Evolutionary conservation across 495 filamentous ascomycete genomes (phyloP), one percentile per base, ranked within the genome.

Genomic region (Lichenothelia convexa): DNA sequence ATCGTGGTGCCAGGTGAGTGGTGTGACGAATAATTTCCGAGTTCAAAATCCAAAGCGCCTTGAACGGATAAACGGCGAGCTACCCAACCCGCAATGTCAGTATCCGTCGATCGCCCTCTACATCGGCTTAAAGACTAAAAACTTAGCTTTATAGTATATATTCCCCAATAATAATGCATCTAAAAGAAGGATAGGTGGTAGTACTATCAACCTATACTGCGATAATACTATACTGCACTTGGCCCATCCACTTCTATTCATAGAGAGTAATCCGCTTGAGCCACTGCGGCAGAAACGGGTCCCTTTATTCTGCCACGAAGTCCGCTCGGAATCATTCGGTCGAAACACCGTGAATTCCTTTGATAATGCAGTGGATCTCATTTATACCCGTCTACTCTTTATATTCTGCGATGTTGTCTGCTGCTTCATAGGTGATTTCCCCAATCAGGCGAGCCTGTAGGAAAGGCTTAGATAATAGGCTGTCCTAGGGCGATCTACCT

Each of bases 131-230:
- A 38, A 29, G 16, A 26, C 35, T 9, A 38, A 38, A 30, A 26
- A 38, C 23, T 13, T 9, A 4, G 35, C 35, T 16, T 4, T 29
- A 2, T 18, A 26, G 27, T 12, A 30, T 21, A 12, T 38, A 6
- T 38, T 30, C 18, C 23, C 35, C 4, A 13, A 18, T 9, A 38
- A 38, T 18, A 38, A 38, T 3, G n/a, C n/a, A n/a, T 12, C 30
- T 2, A 12, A 18, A 4, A 2, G 21, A 15, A 13, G 15, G 5
- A 4, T 21, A 11, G 23, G 1, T 0, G 20, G 13, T 4, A 26
- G 35, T 11, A 9, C 30, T 16, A 16, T 17, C 17, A 18, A 30
- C 16, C 13, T 30, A 4, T 4, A 26, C 9, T 12, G 17, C n/a
- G 35, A 38, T n/a, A 38, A 21, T 0, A 18, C 0, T 1, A 26